Evolutionary conservation across 2,329 filamentous ascomycete genomes (phyloP), one percentile per base, ranked within the genome.

Genomic region (Allantophomopsis lycopodina): DNA sequence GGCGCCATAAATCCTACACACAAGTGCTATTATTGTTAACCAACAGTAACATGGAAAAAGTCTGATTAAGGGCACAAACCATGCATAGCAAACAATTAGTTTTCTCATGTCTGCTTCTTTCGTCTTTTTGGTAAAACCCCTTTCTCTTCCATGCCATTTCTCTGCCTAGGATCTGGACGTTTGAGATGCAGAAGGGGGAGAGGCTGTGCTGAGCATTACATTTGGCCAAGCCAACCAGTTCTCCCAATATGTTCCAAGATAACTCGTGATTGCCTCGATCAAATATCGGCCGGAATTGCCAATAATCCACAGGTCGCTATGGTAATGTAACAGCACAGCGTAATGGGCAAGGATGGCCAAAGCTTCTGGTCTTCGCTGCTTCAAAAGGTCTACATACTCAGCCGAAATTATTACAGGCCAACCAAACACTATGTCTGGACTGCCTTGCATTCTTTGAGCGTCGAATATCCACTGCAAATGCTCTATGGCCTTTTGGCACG

Each of bases 291-390:
- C 48, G 15, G 40, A 40, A 20, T 46, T 42, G 12, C 45, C 48
- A 37, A 50, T 41, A 6, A 50, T 20, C 50, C 50, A 50, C 7
- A 44, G 41, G 5, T 44, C 16, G 18, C 48, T 38, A 31, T 42
- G 32, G n/a, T 36, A 40, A 42, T 60, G 52, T 16, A 62, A 39
- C 34, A 60, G 41, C 7, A 56, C 44, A 4, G 54, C 55, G 41
- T 59, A 62, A 37, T 57, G 48, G 13, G 56, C 54, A 13, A 62
- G 43, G 18, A 62, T 46, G 2, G 55, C 45, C 31, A 62, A 43
- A 4, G 57, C 57, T 39, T 60, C 58, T 0, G 55, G 51, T 16
- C 46, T 44, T 20, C 47, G 48, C 34, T 45, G 39, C 5, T 48
- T 46, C 7, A 61, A 41, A 23, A 58, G 35, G 5, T 38, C 40